A percentile compares a stretch with the other conserved stretches of the same genome.
Evolutionary conservation across 192 early-diverging fungal species (phyloP).

Genomic region (Linnemannia schmuckeri): DNA sequence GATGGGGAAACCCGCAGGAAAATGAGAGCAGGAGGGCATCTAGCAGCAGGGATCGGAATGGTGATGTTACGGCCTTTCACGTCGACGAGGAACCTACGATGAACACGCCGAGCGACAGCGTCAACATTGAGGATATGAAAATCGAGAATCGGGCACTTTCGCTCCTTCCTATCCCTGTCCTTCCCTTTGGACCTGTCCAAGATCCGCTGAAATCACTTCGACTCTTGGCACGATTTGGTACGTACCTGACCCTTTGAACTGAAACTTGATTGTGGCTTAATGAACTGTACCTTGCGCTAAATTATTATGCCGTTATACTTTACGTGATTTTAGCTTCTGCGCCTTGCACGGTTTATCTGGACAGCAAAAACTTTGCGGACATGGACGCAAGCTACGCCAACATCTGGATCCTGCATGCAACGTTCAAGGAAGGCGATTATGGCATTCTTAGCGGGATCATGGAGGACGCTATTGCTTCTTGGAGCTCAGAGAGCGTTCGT

Average conservation of each 20-base stretch:
- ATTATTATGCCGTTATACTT: background rate
- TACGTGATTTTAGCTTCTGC: conserved; percentile 36
- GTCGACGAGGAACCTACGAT: conserved; percentile 12
- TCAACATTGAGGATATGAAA: conserved; percentile 43
- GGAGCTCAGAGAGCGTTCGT: conserved; percentile 59
- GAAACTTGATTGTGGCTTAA: no score
- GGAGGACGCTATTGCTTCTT: conserved; percentile 61
- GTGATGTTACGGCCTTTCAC: conserved; percentile 23
- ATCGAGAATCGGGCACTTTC: conserved; percentile 16
- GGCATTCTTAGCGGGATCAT: conserved; percentile 59
- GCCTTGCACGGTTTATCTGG: conserved; percentile 47
- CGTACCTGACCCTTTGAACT: background rate
- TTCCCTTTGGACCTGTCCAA: conserved; percentile 68
- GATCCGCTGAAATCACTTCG: conserved; percentile 66
- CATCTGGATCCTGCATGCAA: conserved; percentile 58
- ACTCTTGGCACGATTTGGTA: conserved; percentile 61
- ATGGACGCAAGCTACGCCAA: conserved; percentile 67
- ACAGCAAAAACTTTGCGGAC: conserved; percentile 54
- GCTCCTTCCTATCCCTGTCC: conserved; percentile 21
- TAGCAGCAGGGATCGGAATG: background rate
- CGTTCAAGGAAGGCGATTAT: conserved; percentile 59
- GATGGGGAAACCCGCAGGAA: conserved; percentile 32
- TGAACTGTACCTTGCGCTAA: background rate
- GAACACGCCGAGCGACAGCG: conserved; percentile 4
- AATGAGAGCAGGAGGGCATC: conserved; percentile 3